Evolutionary conservation across 225 moss, liverwort and hornwort genomes (phyloP).

Genomic region (Climacium dendroides): DNA sequence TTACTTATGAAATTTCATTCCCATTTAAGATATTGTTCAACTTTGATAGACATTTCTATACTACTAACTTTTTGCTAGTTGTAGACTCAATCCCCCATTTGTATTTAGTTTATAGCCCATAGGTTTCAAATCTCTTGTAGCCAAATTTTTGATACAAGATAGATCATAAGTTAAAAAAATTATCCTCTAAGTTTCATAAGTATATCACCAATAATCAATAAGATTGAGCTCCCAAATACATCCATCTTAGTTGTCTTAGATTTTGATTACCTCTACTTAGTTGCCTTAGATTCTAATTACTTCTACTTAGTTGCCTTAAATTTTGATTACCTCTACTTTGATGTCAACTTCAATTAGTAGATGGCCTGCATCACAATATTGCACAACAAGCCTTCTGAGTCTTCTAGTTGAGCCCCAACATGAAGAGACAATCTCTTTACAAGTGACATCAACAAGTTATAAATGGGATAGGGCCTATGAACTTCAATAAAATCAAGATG

Average conservation of each 20-base stretch:
- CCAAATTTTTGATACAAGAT: not conserved
- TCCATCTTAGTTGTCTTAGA: not conserved
- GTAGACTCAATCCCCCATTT: accelerated
- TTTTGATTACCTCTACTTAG: not conserved
- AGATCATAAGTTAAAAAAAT: not conserved
- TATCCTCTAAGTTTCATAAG: not conserved
- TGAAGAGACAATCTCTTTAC: accelerated
- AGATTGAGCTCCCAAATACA: not conserved
- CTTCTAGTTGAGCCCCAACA: accelerated
- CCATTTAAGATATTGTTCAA: not conserved
- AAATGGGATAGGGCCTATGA: too few species aligned
- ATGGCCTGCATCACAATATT: not conserved
- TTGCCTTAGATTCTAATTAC: not conserved
- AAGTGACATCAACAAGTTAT: not conserved
- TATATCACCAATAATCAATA: not conserved
- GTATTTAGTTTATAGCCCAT: not conserved
- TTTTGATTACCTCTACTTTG: too few species aligned
- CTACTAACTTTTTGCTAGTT: not conserved
- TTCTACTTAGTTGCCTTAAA: not conserved
- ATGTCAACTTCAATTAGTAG: not conserved
- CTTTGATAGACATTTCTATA: not conserved
- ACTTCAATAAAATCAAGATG: accelerated
- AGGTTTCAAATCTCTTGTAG: not conserved
- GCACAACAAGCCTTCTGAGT: accelerated
- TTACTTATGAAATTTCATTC: not conserved